Conservation (phyloP, 192 early-diverging fungal genomes). For the Powellomyces hirtus region DNA sequence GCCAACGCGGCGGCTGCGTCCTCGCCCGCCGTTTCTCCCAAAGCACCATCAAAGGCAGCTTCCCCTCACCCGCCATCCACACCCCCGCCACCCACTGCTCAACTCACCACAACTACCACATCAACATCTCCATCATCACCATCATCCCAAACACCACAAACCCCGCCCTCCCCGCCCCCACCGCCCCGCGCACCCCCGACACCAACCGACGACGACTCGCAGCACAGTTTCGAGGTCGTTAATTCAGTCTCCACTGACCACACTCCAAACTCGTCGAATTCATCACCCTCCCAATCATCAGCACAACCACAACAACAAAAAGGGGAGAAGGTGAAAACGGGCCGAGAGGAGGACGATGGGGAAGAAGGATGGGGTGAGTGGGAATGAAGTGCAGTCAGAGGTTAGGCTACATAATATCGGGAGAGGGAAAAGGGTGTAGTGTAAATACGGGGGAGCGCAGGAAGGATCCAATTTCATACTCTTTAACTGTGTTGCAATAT, state of each 20-base stretch:
- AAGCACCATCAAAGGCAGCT: conserved; percentile 1
- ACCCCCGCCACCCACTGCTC: not conserved
- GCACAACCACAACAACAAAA: not conserved
- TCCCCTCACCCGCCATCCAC: not conserved
- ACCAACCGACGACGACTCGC: not conserved
- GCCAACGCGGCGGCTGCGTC: not conserved
- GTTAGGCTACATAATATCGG: no score
- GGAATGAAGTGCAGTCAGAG: no score
- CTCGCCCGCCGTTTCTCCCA: not conserved
- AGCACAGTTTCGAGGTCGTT: conserved; percentile 25
- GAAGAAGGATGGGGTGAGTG: conserved; percentile 20
- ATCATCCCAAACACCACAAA: not conserved
- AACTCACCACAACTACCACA: not conserved
- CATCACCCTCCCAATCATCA: no score
- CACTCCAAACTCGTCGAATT: no score
- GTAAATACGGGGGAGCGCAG: no score
- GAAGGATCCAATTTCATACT: no score
- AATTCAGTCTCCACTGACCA: no score
- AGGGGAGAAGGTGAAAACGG: not conserved
- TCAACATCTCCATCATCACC: conserved; percentile 9
- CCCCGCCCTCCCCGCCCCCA: not conserved
- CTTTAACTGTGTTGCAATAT: no score
- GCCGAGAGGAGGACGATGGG: not conserved
- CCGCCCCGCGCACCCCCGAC: not conserved
- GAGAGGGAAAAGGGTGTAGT: no score